Evolutionary conservation across 2,329 filamentous ascomycete species (phyloP), one percentile per base, ranked within the genome.

Genomic region (Purpureocillium takamizusanense): DNA sequence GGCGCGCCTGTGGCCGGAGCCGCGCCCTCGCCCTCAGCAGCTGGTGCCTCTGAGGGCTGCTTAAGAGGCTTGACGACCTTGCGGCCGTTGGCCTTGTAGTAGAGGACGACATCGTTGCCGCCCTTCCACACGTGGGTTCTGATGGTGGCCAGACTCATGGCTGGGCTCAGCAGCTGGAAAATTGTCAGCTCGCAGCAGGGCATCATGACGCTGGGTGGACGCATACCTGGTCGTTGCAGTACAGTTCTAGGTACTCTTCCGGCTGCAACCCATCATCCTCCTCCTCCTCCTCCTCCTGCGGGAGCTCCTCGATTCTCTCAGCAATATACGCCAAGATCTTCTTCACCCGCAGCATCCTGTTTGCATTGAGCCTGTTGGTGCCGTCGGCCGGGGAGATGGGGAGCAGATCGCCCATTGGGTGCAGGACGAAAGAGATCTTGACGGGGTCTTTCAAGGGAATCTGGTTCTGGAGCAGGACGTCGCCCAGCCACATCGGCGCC

Each of bases 271-370:
- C 69, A 37, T 77, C 66, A 9, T 72, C 65, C 36, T 67, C 69
- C 37, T 77, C 66, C 9, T 72, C 65, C 36, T 80, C 74, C 4
- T 70, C 65, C 37, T 78, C 71, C 36, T 79, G 70, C 0, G 73
- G 66, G n/a, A 72, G 71, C 7, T 77, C 72, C 50, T 97, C 90
- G 41, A 98, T 90, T 39, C 89, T 76, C 61, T 98, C 92, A 1
- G 88, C 86, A 14, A 98, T 78, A 52, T 98, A 98, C 0, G 81
- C 78, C 41, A 97, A 65, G 16, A 98, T 92, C 69, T 98, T 98
- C 65, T 87, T 90, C 4, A 94, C 87, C 34, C 92, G 78, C 36
- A 98, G 71, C 92, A 98, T 97, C 39, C 90, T 78, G 55, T 97
- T 98, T 10, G 92, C 92, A 57, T 97, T 98, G 37, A 98, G 72